phyloP scores from a whole-genome alignment of 495 filamentous ascomycete species.

The Immersiella caudata region DNA sequence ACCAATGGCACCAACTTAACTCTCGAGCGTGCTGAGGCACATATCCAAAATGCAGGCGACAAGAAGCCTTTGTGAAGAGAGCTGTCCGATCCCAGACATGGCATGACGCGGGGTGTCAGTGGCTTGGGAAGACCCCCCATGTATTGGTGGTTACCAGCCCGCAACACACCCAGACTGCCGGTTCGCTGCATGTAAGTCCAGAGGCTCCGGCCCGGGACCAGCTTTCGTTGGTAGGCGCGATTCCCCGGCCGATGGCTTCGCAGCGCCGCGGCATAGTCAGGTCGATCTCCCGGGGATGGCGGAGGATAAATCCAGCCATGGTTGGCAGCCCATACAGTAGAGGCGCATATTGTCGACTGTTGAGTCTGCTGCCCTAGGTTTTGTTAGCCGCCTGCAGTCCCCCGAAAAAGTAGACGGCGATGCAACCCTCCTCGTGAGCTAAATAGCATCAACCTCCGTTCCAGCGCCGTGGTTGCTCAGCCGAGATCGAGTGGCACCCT shows the following conservation, averaged over 20 bases:
- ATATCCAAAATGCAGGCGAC: background rate
- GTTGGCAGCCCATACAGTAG: no score
- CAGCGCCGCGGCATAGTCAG: background rate
- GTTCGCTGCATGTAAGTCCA: slow-evolving; percentile 4
- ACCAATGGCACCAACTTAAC: no score
- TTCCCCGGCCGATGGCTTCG: background rate
- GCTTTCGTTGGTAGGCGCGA: slow-evolving; percentile 6
- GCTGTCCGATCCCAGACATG: no score
- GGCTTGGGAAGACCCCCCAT: background rate
- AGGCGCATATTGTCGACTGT: no score
- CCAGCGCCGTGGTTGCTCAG: background rate
- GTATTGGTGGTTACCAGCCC: background rate
- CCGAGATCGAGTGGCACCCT: background rate
- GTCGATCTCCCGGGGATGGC: background rate
- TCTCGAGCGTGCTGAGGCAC: no score
- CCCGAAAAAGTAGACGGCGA: background rate
- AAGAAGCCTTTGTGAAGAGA: no score
- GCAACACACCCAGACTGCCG: background rate
- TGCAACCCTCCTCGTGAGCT: background rate
- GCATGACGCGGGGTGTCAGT: background rate
- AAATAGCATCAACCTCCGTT: background rate
- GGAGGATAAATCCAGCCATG: no score
- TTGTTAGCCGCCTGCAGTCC: background rate
- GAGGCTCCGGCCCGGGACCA: background rate
- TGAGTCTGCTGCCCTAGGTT: background rate